Evolutionary conservation across 176 grass and related monocot genomes (phyloP).

Genomic region (Oryza brachyantha): DNA sequence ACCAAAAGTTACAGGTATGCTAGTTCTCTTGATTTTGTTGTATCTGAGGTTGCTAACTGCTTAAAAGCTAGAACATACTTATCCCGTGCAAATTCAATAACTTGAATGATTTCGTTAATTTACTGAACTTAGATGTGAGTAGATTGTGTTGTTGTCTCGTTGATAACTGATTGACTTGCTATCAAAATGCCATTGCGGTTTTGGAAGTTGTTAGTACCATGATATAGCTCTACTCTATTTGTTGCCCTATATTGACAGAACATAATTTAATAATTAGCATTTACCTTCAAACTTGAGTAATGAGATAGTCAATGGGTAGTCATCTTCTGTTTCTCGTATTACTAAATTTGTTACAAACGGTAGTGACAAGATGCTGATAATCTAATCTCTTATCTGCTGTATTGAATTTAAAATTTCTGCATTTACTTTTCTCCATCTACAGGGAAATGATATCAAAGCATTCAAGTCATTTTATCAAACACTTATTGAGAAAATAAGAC

Average conservation of each 20-base stretch:
- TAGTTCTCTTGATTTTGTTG: slow-evolving; percentile 1
- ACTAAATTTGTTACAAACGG: slow-evolving; percentile 11
- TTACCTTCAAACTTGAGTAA: slow-evolving; percentile 20
- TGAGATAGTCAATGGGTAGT: background rate
- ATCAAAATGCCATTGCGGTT: slow-evolving; percentile 17
- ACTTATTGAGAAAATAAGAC: slow-evolving; percentile 89
- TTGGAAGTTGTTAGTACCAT: background rate
- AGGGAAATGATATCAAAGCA: slow-evolving; percentile 81
- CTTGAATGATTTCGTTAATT: slow-evolving; percentile 5
- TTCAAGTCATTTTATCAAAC: slow-evolving; percentile 86
- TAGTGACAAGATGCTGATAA: background rate
- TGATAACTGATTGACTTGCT: background rate
- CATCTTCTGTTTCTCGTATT: slow-evolving; percentile 1
- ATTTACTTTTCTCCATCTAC: slow-evolving; percentile 33
- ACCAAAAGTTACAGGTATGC: slow-evolving; percentile 77
- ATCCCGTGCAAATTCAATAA: slow-evolving; percentile 17
- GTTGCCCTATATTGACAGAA: slow-evolving; percentile 13
- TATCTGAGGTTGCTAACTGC: background rate
- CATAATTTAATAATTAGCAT: slow-evolving; percentile 21
- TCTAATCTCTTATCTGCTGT: background rate
- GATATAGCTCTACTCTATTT: background rate
- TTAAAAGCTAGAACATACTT: slow-evolving; percentile 4
- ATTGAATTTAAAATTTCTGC: background rate
- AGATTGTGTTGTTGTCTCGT: background rate
- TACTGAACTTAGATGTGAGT: slow-evolving; percentile 7